Conservation (phyloP, 805 yeast genomes). For the Teunomyces tritomae region DNA sequence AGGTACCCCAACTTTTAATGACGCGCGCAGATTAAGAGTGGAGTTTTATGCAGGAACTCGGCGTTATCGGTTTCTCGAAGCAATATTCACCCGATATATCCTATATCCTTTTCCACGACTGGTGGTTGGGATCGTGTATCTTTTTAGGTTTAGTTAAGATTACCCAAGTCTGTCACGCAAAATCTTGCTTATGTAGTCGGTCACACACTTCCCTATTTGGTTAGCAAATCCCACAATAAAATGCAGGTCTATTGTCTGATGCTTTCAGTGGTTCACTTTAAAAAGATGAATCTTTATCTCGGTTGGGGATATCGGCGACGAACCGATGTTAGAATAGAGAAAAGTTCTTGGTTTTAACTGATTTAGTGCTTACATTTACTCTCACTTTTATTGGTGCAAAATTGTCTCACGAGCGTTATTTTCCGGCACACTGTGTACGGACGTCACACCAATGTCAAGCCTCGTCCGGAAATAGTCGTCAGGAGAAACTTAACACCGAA, state of each 20-base stretch:
- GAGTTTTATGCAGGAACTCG: background rate
- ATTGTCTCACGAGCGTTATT: background rate
- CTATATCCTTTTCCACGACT: background rate
- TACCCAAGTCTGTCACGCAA: background rate
- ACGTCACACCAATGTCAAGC: background rate
- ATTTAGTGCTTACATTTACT: background rate
- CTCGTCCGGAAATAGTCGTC: background rate
- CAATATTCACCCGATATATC: background rate
- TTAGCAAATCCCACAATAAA: background rate
- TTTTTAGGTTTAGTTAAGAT: background rate
- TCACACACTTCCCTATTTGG: background rate
- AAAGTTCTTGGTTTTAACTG: background rate
- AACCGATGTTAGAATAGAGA: background rate
- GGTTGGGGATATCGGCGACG: background rate
- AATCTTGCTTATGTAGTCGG: background rate
- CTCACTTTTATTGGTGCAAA: background rate
- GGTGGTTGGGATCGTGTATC: background rate
- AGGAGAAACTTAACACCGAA: too few relatives aligned
- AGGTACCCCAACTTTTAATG: constrained; percentile 2
- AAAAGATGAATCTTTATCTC: background rate
- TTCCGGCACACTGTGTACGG: background rate
- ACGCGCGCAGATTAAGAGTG: background rate
- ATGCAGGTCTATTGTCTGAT: background rate
- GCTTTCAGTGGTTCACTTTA: background rate
- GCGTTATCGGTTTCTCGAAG: background rate